These are phyloP conservation scores for Sugiyamaella valdiviana DNA, from an alignment of 805 yeast genomes.

Conservation along the genomic window DNA sequence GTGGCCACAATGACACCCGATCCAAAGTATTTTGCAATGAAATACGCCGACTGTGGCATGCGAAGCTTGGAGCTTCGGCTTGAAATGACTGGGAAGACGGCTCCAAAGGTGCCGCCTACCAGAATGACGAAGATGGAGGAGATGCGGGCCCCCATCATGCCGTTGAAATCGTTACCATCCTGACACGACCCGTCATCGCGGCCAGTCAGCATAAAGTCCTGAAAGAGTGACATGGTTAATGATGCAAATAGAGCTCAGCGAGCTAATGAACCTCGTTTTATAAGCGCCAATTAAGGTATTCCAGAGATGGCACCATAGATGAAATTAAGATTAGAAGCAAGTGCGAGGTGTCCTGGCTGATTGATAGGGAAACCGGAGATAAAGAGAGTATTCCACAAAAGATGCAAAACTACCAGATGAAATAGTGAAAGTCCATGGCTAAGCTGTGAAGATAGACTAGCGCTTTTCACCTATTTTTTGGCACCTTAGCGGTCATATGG, in stretches of 20 bases:
- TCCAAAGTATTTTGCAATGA: slow-evolving; percentile 47
- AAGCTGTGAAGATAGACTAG: background rate
- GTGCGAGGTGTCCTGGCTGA: background rate
- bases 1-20: slow-evolving; percentile 76
- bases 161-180: slow-evolving; percentile 31
- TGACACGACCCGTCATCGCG: slow-evolving; percentile 9
- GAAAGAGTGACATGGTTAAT: background rate
- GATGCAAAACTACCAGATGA: background rate
- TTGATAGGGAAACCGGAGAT: too few relatives aligned
- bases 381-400: background rate
- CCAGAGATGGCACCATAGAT: background rate
- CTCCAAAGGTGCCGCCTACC: slow-evolving; percentile 40
- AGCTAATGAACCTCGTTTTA: background rate
- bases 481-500: slow-evolving; percentile 4
- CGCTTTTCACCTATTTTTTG: background rate
- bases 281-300: background rate
- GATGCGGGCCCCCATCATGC: slow-evolving; percentile 41
- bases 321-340: background rate
- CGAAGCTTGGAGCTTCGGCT: slow-evolving; percentile 19
- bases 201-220: background rate
- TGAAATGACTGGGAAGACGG: slow-evolving; percentile 41
- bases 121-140: slow-evolving; percentile 59
- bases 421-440: background rate
- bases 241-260: background rate
- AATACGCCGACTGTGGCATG: slow-evolving; percentile 30